Evolutionary conservation across 768 basidiomycete species (phyloP), one percentile per base, ranked within the genome.

Genomic region (Mycena haematopus): DNA sequence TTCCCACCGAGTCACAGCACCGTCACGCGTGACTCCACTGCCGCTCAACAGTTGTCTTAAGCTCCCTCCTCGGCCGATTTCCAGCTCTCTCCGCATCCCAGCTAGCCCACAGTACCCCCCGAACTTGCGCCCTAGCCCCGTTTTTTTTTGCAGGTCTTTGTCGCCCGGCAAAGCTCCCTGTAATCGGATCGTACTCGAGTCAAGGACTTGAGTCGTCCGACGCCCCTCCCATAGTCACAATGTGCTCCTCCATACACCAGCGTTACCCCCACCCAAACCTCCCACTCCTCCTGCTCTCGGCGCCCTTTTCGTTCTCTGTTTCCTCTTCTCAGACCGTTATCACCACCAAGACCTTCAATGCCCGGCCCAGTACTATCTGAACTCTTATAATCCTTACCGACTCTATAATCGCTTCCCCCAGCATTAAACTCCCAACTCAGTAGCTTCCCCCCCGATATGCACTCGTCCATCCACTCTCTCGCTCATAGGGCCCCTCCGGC

Each of bases 401-500:
- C 65, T 62, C 42, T 65, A 65, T 72, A 72, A 70, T 70, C 62
- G 29, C 58, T 31, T 59, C 31, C 66, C 63, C 49, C 65, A 52
- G 70, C 62, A 64, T 38, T 63, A 56, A 33, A 71, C 70, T 56
- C 74, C 56, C 73, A 68, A 67, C 75, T 75, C 74, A 76, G 65
- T 64, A 24, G 19, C 33, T 40, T 45, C n/a, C 17, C 58, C 9
- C 58, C 35, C 22, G 19, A 56, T 52, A 67, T 67, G 62, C 66
- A 67, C 50, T 62, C 70, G 40, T 55, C 63, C 3, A 65, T 70
- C 27, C 71, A 84, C 57, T 75, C 86, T 11, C 76, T 91, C 58
- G 84, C 90, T 79, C 89, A 90, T 73, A 79, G 90, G 80, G 89
- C 88, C 40, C 85, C 87, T 46, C 84, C 87, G 64, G 83, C 86